Evolutionary conservation across 2,329 filamentous ascomycete species (phyloP).

Genomic region (Venturia aucupariae): DNA sequence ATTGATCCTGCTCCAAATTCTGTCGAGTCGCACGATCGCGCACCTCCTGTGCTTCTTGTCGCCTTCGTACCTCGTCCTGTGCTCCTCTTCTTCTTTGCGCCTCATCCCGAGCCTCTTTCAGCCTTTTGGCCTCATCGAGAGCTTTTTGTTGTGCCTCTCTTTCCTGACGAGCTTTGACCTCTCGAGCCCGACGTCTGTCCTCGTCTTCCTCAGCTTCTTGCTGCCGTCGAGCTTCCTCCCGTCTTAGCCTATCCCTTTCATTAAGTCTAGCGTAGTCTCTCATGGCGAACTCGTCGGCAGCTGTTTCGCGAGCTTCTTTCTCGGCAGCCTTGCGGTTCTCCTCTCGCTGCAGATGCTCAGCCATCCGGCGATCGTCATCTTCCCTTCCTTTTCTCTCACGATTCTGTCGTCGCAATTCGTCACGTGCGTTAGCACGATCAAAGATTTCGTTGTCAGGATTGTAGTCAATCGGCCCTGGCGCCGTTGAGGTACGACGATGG

Average conservation of each 20-base stretch:
- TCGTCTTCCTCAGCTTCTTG: not conserved
- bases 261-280: slow-evolving; percentile 5
- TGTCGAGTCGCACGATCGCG: not conserved
- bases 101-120: not conserved
- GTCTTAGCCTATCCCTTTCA: slow-evolving; percentile 2
- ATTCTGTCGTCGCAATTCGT: slow-evolving; percentile 12
- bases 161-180: not conserved
- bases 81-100: not conserved
- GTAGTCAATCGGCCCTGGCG: slow-evolving; percentile 5
- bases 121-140: not conserved
- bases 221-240: not conserved
- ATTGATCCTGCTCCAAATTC: not conserved
- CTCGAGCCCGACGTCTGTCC: not conserved
- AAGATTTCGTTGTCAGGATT: slow-evolving; percentile 7
- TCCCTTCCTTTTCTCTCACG: slow-evolving; percentile 9
- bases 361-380: slow-evolving; percentile 11
- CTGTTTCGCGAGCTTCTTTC: slow-evolving; percentile 6
- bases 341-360: not conserved
- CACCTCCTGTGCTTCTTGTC: not conserved
- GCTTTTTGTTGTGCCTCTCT: not conserved
- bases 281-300: slow-evolving; percentile 11
- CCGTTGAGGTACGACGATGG: slow-evolving; percentile 12
- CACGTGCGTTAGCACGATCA: slow-evolving; percentile 13
- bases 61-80: not conserved
- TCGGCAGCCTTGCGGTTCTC: slow-evolving; percentile 9